Percentiles rank a stretch among this genome's conserved stretches.
These are phyloP conservation scores for Artemisia tridentata DNA, from an alignment of 129 eudicot genomes.

Conservation along the genomic window DNA sequence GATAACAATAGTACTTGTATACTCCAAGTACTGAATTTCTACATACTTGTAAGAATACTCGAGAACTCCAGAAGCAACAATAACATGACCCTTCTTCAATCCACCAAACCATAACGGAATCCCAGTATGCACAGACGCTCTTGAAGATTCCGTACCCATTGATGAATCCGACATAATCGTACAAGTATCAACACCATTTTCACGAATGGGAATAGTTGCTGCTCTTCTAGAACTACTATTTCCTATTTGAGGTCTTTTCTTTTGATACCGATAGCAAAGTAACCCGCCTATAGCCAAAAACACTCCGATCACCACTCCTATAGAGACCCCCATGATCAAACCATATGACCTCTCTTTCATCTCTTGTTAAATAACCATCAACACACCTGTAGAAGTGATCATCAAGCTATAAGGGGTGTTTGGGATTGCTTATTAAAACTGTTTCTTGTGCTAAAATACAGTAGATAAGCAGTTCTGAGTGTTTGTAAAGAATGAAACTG, in stretches of 20 bases:
- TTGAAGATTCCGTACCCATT: slow-evolving; percentile 74
- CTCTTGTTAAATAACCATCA: slow-evolving; percentile 43
- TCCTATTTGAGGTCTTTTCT: slow-evolving; percentile 68
- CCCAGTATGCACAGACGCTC: slow-evolving; percentile 46
- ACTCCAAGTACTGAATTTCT: background rate
- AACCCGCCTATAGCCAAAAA: slow-evolving; percentile 59
- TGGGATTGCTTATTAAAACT: background rate
- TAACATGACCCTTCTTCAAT: slow-evolving; percentile 54
- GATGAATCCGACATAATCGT: slow-evolving; percentile 81
- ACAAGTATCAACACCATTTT: slow-evolving; percentile 85
- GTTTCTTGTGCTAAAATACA: background rate
- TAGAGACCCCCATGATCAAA: slow-evolving; percentile 80
- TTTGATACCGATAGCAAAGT: slow-evolving; percentile 67
- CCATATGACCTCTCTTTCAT: slow-evolving; percentile 72
- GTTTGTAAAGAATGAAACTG: too few species aligned
- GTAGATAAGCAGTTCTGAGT: background rate
- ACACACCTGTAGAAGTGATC: slow-evolving; percentile 38
- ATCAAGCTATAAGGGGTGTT: background rate
- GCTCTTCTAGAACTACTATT: slow-evolving; percentile 89
- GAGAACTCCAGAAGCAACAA: slow-evolving; percentile 86
- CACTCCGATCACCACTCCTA: slow-evolving; percentile 90
- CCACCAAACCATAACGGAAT: slow-evolving; percentile 68
- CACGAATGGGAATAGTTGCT: slow-evolving; percentile 70
- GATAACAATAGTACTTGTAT: too few species aligned
- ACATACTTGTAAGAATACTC: slow-evolving; percentile 91